Evolutionary conservation across 1,284 basidiomycete species (phyloP).

Genomic region (Anthracocystis setariae): DNA sequence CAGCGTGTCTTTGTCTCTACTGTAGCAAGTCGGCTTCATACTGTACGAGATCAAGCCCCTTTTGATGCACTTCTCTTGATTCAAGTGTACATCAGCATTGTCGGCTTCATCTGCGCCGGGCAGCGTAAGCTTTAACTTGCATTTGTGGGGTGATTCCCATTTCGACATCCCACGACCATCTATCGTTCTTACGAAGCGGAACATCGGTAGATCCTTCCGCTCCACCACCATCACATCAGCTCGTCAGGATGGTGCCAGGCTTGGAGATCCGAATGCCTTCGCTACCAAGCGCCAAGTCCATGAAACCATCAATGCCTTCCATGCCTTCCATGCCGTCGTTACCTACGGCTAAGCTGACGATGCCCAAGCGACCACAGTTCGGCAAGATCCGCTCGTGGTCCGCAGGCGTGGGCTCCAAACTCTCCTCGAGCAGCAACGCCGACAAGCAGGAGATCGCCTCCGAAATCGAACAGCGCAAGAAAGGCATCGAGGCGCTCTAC

Average conservation of each 20-base stretch:
- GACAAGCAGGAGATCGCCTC: slow-evolving; percentile 33
- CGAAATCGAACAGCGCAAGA: slow-evolving; percentile 41
- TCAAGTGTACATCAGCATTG: background rate
- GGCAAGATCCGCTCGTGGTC: slow-evolving; percentile 37
- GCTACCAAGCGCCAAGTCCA: background rate
- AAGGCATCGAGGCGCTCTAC: slow-evolving; percentile 41
- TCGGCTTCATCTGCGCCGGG: background rate
- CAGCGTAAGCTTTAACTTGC: too few species aligned
- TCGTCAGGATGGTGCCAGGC: slow-evolving; percentile 1
- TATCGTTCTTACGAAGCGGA: background rate
- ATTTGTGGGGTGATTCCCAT: too few species aligned
- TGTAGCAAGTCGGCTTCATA: too few species aligned
- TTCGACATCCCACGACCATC: too few species aligned
- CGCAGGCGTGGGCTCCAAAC: slow-evolving; percentile 34
- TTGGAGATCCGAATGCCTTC: slow-evolving; percentile 1
- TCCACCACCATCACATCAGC: background rate
- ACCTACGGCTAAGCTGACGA: slow-evolving; percentile 7
- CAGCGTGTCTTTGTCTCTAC: too few species aligned
- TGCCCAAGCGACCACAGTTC: slow-evolving; percentile 29
- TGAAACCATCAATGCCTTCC: background rate
- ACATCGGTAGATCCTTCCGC: background rate
- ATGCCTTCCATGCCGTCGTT: slow-evolving; percentile 17
- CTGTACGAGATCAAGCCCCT: background rate
- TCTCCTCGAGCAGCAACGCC: slow-evolving; percentile 5
- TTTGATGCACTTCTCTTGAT: background rate